phyloP scores from a whole-genome alignment of 768 basidiomycete species.

The Auriculariales sp. region DNA sequence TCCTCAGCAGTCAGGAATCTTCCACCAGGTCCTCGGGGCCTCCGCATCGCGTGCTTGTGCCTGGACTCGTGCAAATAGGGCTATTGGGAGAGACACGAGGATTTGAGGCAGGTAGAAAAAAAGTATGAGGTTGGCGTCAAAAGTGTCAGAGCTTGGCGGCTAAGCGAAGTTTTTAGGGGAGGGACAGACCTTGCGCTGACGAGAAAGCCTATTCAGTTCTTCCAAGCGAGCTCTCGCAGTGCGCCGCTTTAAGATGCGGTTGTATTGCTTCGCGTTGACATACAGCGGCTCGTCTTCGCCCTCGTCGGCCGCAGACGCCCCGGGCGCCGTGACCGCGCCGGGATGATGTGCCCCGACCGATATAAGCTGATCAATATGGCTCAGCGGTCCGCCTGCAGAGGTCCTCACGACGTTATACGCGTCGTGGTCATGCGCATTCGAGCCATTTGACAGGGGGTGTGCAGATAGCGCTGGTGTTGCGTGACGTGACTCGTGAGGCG shows the following conservation, averaged over 20 bases:
- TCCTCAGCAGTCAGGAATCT: conserved; percentile 95
- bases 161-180: not conserved
- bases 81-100: conserved; percentile 23
- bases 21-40: conserved; percentile 92
- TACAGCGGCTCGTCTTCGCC: conserved; percentile 96
- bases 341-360: not conserved
- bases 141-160: conserved; percentile 1
- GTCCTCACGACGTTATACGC: conserved; percentile 14
- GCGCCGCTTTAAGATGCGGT: conserved; percentile 91
- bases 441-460: conserved; percentile 17
- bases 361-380: not conserved
- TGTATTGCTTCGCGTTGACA: conserved; percentile 99
- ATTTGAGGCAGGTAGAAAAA: not conserved
- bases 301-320: conserved; percentile 8
- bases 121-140: not conserved
- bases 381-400: not conserved
- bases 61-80: conserved; percentile 97
- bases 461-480: conserved; percentile 14
- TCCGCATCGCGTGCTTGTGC: conserved; percentile 95
- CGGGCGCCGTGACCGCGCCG: not conserved
- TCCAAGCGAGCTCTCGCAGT: conserved; percentile 83
- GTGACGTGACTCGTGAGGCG: conserved; percentile 10
- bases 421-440: conserved; percentile 20
- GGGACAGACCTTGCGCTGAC: conserved; percentile 70
- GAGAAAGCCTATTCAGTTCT: conserved; percentile 83